Evolutionary conservation across 2,329 filamentous ascomycete species (phyloP), one percentile per base, ranked within the genome.

Genomic region (Fusarium floridanum): DNA sequence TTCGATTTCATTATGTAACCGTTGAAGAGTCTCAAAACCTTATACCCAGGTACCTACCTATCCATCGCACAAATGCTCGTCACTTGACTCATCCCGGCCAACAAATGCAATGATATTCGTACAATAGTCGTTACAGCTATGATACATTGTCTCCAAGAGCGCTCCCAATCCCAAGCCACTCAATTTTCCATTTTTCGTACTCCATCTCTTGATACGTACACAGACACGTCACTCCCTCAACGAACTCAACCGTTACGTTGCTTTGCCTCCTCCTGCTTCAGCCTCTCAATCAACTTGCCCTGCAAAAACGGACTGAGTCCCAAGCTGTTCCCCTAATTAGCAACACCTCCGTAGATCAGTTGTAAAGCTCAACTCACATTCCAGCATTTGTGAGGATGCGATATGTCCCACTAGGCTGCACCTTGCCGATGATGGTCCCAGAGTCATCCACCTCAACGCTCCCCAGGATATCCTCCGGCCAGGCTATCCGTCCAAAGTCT

Each of bases 391-490:
- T 93, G 61, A 93, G 77, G 34, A 92, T 84, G 41, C 91, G 87
- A 79, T 92, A 92, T 5, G 89, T 92, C 16, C 90, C 89, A 71
- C 90, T 91, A 2, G 86, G 84, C 80, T 91, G 86, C 72, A 89
- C 89, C 72, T 86, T 87, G 24, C 90, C 89, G 29, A 91, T 83
- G 61, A 92, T 88, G 32, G 87, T 79, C 0, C 91, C 91, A 8
- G 82, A 73, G 2, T 84, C 85, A 78, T 92, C 86, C 6, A 93
- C 91, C 78, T 92, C 89, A 45, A 93, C 86, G 72, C 91, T 93
- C 41, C 91, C 91, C 64, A 93, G 84, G 41, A 93, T 93, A 77
- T 93, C 91, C 77, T 93, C 91, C 1, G 91, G 91, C 86, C 89
- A 92, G 3, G 91, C 90, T 78, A 93, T 93, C 62, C 91, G 83